Evolutionary conservation across 1,139 yeast genomes (phyloP).

Genomic region (Entelexis sorbosivorans): DNA sequence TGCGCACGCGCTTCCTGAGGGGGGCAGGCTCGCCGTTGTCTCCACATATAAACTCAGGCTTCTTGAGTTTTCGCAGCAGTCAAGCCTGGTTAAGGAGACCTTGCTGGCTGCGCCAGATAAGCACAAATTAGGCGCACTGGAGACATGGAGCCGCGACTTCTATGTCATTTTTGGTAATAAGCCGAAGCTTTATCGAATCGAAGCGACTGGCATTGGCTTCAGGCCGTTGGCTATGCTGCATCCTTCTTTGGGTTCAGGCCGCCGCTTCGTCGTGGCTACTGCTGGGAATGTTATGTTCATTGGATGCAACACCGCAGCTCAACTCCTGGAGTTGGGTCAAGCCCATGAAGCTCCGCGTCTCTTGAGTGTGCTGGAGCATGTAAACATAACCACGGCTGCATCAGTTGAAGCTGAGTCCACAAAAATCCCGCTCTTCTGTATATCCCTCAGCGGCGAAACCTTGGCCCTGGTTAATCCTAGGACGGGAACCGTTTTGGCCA

Average conservation of each 20-base stretch:
- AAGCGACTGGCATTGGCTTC: neutral
- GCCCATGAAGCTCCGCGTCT: neutral
- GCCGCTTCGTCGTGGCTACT: conserved; percentile 6
- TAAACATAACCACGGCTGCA: neutral
- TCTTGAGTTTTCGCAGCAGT: neutral
- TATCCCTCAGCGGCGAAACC: conserved; percentile 18
- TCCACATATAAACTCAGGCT: conserved; percentile 18
- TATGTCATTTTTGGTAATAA: conserved; percentile 9
- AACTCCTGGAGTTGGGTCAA: neutral
- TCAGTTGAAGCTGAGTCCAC: neutral
- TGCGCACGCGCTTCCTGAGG: neutral
- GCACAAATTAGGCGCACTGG: conserved; percentile 11
- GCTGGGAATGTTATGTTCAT: conserved; percentile 6
- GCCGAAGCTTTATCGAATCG: conserved; percentile 9
- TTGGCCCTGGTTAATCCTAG: conserved; percentile 29
- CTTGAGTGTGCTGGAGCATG: neutral
- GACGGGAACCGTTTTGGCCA: conserved; percentile 26
- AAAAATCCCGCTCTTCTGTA: conserved; percentile 8
- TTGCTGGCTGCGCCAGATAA: conserved; percentile 11
- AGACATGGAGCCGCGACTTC: conserved; percentile 1
- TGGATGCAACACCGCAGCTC: conserved; percentile 5
- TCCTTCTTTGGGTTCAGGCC: conserved; percentile 4
- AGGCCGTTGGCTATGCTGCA: conserved; percentile 10
- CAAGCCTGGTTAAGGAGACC: neutral
- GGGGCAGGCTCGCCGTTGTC: conserved; percentile 14